These are phyloP conservation scores for Beauveria pseudobassiana DNA, from an alignment of 2,329 filamentous ascomycete species.

Conservation along the genomic window DNA sequence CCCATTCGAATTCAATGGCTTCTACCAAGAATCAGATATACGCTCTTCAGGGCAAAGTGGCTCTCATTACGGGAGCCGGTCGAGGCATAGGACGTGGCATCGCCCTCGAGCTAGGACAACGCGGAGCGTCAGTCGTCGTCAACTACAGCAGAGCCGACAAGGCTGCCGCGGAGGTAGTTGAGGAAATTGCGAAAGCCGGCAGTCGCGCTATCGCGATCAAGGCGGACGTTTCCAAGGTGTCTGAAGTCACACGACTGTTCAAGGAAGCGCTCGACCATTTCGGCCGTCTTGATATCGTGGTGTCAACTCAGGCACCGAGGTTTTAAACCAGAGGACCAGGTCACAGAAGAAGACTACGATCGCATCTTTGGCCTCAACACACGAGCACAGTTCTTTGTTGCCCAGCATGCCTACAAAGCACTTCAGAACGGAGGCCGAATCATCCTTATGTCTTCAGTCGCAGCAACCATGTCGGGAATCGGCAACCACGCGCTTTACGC, in stretches of 20 bases:
- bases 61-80: conserved; percentile 57
- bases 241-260: conserved; percentile 55
- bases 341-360: conserved; percentile 63
- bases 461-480: conserved; percentile 41
- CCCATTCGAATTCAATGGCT: neutral
- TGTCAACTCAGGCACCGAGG: conserved; percentile 61
- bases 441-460: conserved; percentile 66
- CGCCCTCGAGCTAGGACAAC: conserved; percentile 58
- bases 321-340: conserved; percentile 56
- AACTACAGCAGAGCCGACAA: conserved; percentile 55
- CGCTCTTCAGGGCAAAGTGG: conserved; percentile 35
- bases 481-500: conserved; percentile 58
- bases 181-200: conserved; percentile 47
- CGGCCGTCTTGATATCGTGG: conserved; percentile 63
- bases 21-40: neutral
- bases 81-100: conserved; percentile 61
- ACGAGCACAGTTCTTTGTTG: conserved; percentile 69
- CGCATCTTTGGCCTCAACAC: conserved; percentile 66
- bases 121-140: conserved; percentile 57
- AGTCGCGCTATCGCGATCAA: conserved; percentile 52
- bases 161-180: conserved; percentile 50
- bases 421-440: conserved; percentile 63
- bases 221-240: conserved; percentile 56
- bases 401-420: conserved; percentile 66
- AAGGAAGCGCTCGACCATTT: conserved; percentile 57